Evolutionary conservation across 192 early-diverging fungal genomes (phyloP).

Genomic region (Allomyces macrogynus): DNA sequence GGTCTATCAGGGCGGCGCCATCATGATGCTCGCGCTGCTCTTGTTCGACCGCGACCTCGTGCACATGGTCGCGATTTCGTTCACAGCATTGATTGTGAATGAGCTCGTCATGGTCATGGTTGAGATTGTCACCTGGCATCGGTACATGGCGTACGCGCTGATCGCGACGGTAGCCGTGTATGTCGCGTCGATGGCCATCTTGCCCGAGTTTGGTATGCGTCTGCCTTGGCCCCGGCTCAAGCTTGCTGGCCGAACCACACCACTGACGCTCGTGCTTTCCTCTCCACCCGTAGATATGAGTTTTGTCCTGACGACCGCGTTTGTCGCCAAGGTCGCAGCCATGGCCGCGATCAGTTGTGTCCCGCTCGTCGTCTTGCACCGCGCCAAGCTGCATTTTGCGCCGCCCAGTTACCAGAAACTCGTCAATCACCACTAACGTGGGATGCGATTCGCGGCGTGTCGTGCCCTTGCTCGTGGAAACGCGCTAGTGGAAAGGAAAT

Average conservation of each 20-base stretch:
- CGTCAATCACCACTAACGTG: not conserved
- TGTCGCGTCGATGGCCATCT: slow-evolving; percentile 66
- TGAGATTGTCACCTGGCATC: slow-evolving; percentile 87
- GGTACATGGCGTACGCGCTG: slow-evolving; percentile 68
- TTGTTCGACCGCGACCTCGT: slow-evolving; percentile 91
- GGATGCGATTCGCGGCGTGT: too few species aligned
- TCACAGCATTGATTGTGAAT: slow-evolving; percentile 82
- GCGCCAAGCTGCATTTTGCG: slow-evolving; percentile 49
- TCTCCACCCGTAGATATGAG: slow-evolving; percentile 30
- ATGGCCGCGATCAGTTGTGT: slow-evolving; percentile 72
- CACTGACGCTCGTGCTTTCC: slow-evolving; percentile 2
- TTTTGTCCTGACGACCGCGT: slow-evolving; percentile 66
- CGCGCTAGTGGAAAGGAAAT: too few species aligned
- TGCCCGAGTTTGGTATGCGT: slow-evolving; percentile 68
- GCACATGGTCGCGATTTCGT: slow-evolving; percentile 83
- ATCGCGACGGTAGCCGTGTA: slow-evolving; percentile 64
- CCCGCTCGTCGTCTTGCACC: slow-evolving; percentile 71
- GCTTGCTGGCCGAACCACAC: not conserved
- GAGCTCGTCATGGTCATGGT: slow-evolving; percentile 90
- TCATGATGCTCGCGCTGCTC: slow-evolving; percentile 85
- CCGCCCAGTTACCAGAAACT: slow-evolving; percentile 84
- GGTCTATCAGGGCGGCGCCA: slow-evolving; percentile 79
- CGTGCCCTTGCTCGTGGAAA: too few species aligned
- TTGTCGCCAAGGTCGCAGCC: slow-evolving; percentile 76
- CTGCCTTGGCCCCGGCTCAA: not conserved